These are phyloP conservation scores for Salicornia ramosissima DNA, from an alignment of 148 eudicot genomes.

Conservation along the genomic window DNA sequence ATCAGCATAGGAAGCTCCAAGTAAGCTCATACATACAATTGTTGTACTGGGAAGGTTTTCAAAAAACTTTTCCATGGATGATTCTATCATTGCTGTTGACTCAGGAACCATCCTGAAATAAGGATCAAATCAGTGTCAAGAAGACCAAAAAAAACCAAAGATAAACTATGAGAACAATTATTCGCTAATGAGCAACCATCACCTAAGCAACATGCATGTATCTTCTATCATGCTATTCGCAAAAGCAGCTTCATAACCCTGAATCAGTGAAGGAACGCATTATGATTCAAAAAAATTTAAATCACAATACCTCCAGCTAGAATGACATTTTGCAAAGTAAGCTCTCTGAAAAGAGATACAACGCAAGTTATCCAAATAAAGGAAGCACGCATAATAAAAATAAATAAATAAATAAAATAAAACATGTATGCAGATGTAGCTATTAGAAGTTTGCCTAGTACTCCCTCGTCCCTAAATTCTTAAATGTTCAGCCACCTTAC, in stretches of 20 bases:
- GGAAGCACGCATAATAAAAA: neutral
- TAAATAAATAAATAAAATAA: too few species aligned
- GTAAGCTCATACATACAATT: constrained; percentile 65
- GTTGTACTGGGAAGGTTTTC: constrained; percentile 57
- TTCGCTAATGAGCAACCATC: constrained; percentile 2
- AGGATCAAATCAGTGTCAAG: constrained; percentile 7
- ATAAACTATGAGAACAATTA: neutral
- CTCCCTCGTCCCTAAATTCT: too few species aligned
- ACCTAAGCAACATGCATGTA: constrained; percentile 36
- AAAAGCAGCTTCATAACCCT: constrained; percentile 40
- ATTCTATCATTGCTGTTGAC: constrained; percentile 41
- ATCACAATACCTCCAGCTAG: neutral
- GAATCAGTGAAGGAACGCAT: constrained; percentile 18
- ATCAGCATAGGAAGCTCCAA: constrained; percentile 53
- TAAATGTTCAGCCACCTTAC: too few species aligned
- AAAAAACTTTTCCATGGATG: constrained; percentile 44
- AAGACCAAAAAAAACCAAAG: neutral
- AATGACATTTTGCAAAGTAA: neutral
- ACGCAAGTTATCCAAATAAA: neutral
- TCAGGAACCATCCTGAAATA: constrained; percentile 56
- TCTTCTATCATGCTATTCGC: constrained; percentile 21
- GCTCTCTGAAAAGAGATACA: neutral
- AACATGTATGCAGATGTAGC: neutral
- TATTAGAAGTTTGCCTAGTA: neutral
- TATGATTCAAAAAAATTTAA: neutral